Evolutionary conservation across 2,329 filamentous ascomycete species (phyloP).

Genomic region (Venturia asperata): DNA sequence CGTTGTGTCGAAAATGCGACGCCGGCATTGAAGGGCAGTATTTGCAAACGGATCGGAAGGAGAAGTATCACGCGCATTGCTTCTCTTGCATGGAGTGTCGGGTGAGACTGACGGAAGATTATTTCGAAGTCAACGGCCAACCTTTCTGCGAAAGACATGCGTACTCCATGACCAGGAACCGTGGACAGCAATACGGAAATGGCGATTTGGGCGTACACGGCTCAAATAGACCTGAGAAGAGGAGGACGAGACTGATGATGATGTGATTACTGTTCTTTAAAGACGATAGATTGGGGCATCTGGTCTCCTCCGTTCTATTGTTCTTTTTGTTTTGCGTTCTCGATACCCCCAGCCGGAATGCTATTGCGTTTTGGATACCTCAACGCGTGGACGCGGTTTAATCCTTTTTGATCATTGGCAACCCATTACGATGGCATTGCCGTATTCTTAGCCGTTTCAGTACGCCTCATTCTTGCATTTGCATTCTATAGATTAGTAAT

Average conservation of each 20-base stretch:
- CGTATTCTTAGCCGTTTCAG: background rate
- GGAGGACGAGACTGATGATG: constrained; percentile 28
- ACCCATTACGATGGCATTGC: background rate
- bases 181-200: background rate
- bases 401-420: background rate
- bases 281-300: background rate
- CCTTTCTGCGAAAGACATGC: constrained; percentile 87
- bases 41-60: constrained; percentile 67
- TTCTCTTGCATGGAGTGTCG: constrained; percentile 78
- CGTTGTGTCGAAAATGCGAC: constrained; percentile 72
- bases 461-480: background rate
- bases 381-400: background rate
- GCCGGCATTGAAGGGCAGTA: constrained; percentile 90
- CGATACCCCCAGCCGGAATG: constrained; percentile 8
- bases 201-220: background rate
- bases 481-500: background rate
- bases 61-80: constrained; percentile 82
- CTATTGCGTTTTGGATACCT: background rate
- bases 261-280: constrained; percentile 12
- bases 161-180: constrained; percentile 32
- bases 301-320: background rate
- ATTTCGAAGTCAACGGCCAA: constrained; percentile 77
- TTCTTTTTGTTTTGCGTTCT: background rate
- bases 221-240: constrained; percentile 31
- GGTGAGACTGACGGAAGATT: constrained; percentile 65